phyloP scores from a whole-genome alignment of 2,329 filamentous ascomycete genomes.

The Calonectria ilicicola region DNA sequence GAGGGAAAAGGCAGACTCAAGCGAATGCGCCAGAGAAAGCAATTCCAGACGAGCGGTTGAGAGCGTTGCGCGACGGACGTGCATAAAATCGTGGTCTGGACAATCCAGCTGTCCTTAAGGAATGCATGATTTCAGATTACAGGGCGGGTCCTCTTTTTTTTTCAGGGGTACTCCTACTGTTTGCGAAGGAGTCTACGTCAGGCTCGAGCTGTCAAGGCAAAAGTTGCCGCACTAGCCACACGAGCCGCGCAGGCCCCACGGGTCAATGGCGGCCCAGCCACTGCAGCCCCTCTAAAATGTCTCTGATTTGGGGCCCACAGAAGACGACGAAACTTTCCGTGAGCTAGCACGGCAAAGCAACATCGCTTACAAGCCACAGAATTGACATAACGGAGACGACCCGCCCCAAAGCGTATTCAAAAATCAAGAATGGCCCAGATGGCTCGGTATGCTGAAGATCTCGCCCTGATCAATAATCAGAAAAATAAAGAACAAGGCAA shows the following conservation, averaged over 20 bases:
- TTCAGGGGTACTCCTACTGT: slow-evolving; percentile 37
- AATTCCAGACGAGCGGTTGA: slow-evolving; percentile 29
- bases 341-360: slow-evolving; percentile 4
- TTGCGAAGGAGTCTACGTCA: slow-evolving; percentile 15
- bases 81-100: slow-evolving; percentile 33
- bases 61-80: slow-evolving; percentile 13
- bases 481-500: too few species aligned
- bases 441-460: too few species aligned
- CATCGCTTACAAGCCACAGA: background rate
- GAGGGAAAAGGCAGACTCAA: slow-evolving; percentile 9
- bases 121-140: slow-evolving; percentile 34
- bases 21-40: slow-evolving; percentile 16
- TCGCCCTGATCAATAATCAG: slow-evolving; percentile 3
- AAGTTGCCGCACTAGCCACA: slow-evolving; percentile 12
- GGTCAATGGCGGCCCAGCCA: slow-evolving; percentile 8
- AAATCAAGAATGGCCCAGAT: background rate
- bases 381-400: background rate
- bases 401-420: slow-evolving; percentile 1
- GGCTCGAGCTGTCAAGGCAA: background rate
- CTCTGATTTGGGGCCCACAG: slow-evolving; percentile 2
- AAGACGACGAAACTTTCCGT: background rate
- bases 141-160: slow-evolving; percentile 30
- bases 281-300: background rate
- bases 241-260: background rate
- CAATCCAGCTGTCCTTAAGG: slow-evolving; percentile 42